Conservation (phyloP, 306 rosid species). For the Inga laurina region DNA sequence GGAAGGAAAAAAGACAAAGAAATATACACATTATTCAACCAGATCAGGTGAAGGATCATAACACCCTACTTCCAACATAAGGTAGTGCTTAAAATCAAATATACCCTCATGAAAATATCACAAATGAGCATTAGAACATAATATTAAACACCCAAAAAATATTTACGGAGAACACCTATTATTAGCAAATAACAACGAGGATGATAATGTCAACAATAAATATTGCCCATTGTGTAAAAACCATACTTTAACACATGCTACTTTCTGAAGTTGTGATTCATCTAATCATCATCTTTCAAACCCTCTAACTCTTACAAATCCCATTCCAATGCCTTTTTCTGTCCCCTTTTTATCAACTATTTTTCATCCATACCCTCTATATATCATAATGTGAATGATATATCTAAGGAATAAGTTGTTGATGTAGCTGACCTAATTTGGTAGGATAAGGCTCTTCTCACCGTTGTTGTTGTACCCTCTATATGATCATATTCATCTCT, state of each 20-base stretch:
- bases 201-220: background rate
- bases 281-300: background rate
- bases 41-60: background rate
- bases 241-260: background rate
- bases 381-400: no score
- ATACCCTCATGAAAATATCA: background rate
- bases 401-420: no score
- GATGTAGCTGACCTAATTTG: background rate
- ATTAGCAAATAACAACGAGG: background rate
- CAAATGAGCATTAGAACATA: background rate
- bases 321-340: background rate
- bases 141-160: background rate
- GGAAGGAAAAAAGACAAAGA: slow-evolving; percentile 38
- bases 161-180: no score
- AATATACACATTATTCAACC: slow-evolving; percentile 25
- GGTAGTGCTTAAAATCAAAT: background rate
- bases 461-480: background rate
- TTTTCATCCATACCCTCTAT: background rate
- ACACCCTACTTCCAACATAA: background rate
- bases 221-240: background rate
- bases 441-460: background rate
- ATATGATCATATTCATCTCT: background rate
- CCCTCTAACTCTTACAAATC: background rate
- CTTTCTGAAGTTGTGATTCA: background rate
- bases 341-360: background rate